Base-by-base conservation (phyloP, 2,329 filamentous ascomycete species). In the Didymella pinodella region DNA sequence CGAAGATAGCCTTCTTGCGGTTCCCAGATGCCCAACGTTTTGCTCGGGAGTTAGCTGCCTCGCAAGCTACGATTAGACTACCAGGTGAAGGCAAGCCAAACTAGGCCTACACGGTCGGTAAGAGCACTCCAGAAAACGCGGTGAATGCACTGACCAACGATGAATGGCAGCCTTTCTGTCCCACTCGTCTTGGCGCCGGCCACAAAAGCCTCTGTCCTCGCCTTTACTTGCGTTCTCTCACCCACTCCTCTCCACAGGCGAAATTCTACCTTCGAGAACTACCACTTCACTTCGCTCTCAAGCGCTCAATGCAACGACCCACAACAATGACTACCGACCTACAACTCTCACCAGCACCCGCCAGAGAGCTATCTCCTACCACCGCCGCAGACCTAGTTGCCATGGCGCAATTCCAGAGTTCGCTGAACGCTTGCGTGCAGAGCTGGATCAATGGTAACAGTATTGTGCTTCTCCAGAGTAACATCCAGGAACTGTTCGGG, bases 401-500 rank as follows among this genome's bases (percentile, higher is more conserved):
- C 36, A 55, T 61, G 41, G 41, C 47, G n/a, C 49, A 38, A 8
- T 61, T 65, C 40, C 34, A 61, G 28, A 48, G 31, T 40, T 43
- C 63, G 25, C 51, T 61, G n/a, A 44, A 54, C 25, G 44, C 41
- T 20, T 65, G 63, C 43, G 16, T 57, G 18, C 48, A 53, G 7
- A 46, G 44, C 22, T 65, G 57, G 57, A 20, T 43, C 12, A 32
- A 47, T 22, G 61, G 61, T 25, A 49, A 55, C 8, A 32, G 55
- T 4, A 48, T 44, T 2, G 50, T 65, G 4, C 16, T 56, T 16
- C 57, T 65, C 12, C 40, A 51, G 28, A 26, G 38, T 48, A 60
- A 65, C 29, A 48, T 65, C 14, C 57, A 57, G 36, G 60, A 57
- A 26, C 50, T 54, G 22, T 65, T 61, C n/a, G 61, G 61, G 32